phyloP scores from a whole-genome alignment of 2,329 filamentous ascomycete genomes.

The Arthrocladium fulminans region DNA sequence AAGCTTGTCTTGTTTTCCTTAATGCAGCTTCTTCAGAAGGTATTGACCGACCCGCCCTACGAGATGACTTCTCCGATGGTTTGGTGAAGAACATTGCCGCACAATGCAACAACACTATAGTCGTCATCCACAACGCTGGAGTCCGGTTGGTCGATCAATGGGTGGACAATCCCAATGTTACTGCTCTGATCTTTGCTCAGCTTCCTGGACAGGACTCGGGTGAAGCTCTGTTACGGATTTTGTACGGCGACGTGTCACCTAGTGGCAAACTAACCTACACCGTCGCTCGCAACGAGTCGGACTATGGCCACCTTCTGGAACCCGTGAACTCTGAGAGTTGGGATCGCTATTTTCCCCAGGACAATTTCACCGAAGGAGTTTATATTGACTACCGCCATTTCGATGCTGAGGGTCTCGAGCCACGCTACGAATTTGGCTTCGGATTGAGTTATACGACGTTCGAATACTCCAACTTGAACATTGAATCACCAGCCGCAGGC shows the following conservation, averaged over 20 bases:
- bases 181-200: constrained; percentile 74
- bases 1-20: constrained; percentile 35
- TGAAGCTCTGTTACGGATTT: constrained; percentile 68
- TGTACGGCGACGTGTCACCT: constrained; percentile 73
- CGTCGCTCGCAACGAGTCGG: constrained; percentile 46
- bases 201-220: constrained; percentile 77
- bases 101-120: constrained; percentile 44
- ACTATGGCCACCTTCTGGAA: constrained; percentile 44
- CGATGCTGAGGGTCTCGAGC: constrained; percentile 62
- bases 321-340: constrained; percentile 14
- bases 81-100: constrained; percentile 39
- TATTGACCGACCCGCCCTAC: constrained; percentile 33
- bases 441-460: constrained; percentile 76
- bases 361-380: constrained; percentile 71
- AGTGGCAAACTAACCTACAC: constrained; percentile 72
- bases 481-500: constrained; percentile 45
- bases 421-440: constrained; percentile 77
- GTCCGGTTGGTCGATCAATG: constrained; percentile 30
- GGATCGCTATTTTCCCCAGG: constrained; percentile 49
- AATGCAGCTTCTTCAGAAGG: constrained; percentile 46
- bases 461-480: constrained; percentile 31
- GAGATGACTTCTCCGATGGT: constrained; percentile 34
- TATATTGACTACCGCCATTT: constrained; percentile 87
- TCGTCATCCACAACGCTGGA: constrained; percentile 58
- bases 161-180: constrained; percentile 51